A percentile compares a stretch with the other conserved stretches of the same genome.
Evolutionary conservation across 176 grass and related monocot species (phyloP).

Genomic region (Cocos nucifera): DNA sequence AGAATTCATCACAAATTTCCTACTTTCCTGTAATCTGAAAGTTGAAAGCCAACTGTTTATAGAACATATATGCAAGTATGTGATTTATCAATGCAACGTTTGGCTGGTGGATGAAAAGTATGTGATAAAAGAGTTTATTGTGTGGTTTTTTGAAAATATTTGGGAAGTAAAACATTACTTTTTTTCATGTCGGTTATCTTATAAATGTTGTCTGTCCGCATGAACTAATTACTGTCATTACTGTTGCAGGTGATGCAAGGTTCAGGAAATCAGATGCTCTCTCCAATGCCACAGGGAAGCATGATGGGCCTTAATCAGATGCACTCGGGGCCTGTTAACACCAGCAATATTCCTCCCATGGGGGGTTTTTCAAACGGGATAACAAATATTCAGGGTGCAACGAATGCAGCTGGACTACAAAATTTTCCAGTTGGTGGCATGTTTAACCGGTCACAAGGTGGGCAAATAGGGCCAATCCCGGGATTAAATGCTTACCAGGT

Average conservation of each 20-base stretch:
- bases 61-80: too few species aligned
- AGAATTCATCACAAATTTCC: too few species aligned
- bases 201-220: not conserved
- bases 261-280: slow-evolving; percentile 64
- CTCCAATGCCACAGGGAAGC: slow-evolving; percentile 61
- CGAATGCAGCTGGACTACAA: slow-evolving; percentile 51
- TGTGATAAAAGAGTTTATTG: too few species aligned
- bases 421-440: slow-evolving; percentile 69
- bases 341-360: slow-evolving; percentile 53
- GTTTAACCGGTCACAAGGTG: slow-evolving; percentile 67
- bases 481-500: slow-evolving; percentile 78
- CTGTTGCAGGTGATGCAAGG: slow-evolving; percentile 49
- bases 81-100: too few species aligned
- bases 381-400: slow-evolving; percentile 51
- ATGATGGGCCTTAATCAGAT: slow-evolving; percentile 73
- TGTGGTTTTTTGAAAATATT: too few species aligned
- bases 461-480: slow-evolving; percentile 62
- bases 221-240: not conserved
- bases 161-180: too few species aligned
- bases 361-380: slow-evolving; percentile 71
- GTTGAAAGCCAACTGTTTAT: too few species aligned
- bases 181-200: not conserved
- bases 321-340: slow-evolving; percentile 37
- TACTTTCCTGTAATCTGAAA: too few species aligned
- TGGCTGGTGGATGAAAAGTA: too few species aligned